phyloP scores from a whole-genome alignment of 148 eudicot genomes.

The Bassia scoparia region DNA sequence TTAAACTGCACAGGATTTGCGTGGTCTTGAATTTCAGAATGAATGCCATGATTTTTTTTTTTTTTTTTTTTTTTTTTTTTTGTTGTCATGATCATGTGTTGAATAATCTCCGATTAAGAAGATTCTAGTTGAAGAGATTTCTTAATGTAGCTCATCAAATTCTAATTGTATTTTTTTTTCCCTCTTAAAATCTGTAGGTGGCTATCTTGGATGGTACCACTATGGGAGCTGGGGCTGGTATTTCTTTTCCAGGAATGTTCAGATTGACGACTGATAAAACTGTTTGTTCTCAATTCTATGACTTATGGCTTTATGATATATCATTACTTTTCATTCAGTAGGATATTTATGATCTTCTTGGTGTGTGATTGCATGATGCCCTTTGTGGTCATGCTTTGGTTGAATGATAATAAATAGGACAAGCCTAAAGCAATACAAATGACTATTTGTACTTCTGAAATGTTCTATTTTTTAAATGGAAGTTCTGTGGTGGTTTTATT shows the following conservation, averaged over 20 bases:
- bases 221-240: slow-evolving; percentile 89
- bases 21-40: not conserved
- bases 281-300: slow-evolving; percentile 38
- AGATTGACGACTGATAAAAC: slow-evolving; percentile 82
- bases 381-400: not conserved
- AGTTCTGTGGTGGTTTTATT: not conserved
- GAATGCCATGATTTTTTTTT: not conserved
- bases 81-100: slow-evolving; percentile 5
- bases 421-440: not conserved
- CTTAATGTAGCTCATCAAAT: not conserved
- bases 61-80: too few relatives aligned
- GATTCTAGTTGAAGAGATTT: not conserved
- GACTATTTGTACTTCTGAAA: not conserved
- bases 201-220: slow-evolving; percentile 81
- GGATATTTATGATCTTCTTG: not conserved
- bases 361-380: not conserved
- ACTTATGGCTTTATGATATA: not conserved
- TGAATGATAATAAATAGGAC: not conserved
- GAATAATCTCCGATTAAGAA: not conserved
- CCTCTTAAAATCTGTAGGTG: slow-evolving; percentile 44
- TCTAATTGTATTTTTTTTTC: not conserved
- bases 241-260: slow-evolving; percentile 90
- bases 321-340: not conserved
- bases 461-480: not conserved
- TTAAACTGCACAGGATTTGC: not conserved